Evolutionary conservation across 768 basidiomycete species (phyloP).

Genomic region (Cubamyces lactineus): DNA sequence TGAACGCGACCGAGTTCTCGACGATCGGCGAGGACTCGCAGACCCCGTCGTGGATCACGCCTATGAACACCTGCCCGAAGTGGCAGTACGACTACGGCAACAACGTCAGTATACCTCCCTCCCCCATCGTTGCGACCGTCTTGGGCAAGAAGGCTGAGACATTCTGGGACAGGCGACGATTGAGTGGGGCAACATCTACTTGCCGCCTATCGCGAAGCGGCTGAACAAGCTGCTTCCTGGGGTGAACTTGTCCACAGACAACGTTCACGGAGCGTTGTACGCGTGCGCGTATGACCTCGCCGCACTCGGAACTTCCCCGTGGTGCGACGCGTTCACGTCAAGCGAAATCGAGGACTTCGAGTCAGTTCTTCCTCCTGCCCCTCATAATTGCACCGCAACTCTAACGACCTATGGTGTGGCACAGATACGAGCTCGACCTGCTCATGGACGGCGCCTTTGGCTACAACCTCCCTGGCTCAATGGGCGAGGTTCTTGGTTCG

Average conservation of each 20-base stretch:
- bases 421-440: constrained; percentile 43
- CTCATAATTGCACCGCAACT: neutral
- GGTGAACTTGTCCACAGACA: constrained; percentile 37
- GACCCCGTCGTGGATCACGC: constrained; percentile 47
- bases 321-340: constrained; percentile 43
- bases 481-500: constrained; percentile 42
- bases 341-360: constrained; percentile 42
- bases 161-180: constrained; percentile 22
- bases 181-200: constrained; percentile 40
- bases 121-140: neutral
- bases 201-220: constrained; percentile 39
- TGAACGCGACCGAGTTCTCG: constrained; percentile 34
- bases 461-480: constrained; percentile 37
- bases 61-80: constrained; percentile 43
- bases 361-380: neutral
- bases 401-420: neutral
- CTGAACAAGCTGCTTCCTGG: constrained; percentile 40
- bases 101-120: constrained; percentile 25
- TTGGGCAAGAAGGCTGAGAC: neutral
- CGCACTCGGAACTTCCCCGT: constrained; percentile 40
- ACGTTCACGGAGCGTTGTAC: constrained; percentile 46
- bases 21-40: constrained; percentile 39
- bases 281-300: constrained; percentile 48
- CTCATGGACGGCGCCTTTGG: constrained; percentile 44
- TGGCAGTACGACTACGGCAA: constrained; percentile 39